A percentile compares a stretch with the other conserved stretches of the same genome.
phyloP scores from a whole-genome alignment of 306 rosid genomes.

The Neltuma alba region DNA sequence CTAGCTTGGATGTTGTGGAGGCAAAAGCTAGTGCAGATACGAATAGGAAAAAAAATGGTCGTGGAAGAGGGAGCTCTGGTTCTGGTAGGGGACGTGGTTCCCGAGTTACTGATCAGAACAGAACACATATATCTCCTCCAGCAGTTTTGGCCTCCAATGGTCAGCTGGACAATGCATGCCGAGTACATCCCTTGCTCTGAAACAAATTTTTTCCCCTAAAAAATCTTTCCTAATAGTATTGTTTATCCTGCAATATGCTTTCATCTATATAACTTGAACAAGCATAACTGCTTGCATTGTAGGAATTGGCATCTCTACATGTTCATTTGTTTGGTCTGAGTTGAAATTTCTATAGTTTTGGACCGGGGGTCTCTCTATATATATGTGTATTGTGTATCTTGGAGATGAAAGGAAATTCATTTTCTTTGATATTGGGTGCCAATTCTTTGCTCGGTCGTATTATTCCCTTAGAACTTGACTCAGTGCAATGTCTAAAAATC shows the following conservation, averaged over 20 bases:
- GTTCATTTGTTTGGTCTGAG: slow-evolving; percentile 11
- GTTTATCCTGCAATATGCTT: neutral
- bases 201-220: slow-evolving; percentile 26
- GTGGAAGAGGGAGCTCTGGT: slow-evolving; percentile 82
- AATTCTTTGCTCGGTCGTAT: neutral
- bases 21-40: slow-evolving; percentile 58
- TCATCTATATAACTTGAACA: neutral
- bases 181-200: slow-evolving; percentile 46
- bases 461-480: neutral
- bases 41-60: slow-evolving; percentile 78
- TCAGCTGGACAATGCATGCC: slow-evolving; percentile 61
- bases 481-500: neutral
- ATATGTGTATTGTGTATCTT: neutral
- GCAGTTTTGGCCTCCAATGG: slow-evolving; percentile 69
- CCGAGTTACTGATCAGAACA: slow-evolving; percentile 70
- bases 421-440: slow-evolving; percentile 23
- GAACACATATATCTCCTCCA: slow-evolving; percentile 53
- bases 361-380: neutral
- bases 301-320: neutral
- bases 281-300: slow-evolving; percentile 25
- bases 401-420: slow-evolving; percentile 19
- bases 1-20: slow-evolving; percentile 59
- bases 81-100: slow-evolving; percentile 89
- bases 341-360: slow-evolving; percentile 18
- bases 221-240: slow-evolving; percentile 16